These are phyloP conservation scores for Mycogone perniciosa DNA, from an alignment of 2,329 filamentous ascomycete species.

Conservation along the genomic window DNA sequence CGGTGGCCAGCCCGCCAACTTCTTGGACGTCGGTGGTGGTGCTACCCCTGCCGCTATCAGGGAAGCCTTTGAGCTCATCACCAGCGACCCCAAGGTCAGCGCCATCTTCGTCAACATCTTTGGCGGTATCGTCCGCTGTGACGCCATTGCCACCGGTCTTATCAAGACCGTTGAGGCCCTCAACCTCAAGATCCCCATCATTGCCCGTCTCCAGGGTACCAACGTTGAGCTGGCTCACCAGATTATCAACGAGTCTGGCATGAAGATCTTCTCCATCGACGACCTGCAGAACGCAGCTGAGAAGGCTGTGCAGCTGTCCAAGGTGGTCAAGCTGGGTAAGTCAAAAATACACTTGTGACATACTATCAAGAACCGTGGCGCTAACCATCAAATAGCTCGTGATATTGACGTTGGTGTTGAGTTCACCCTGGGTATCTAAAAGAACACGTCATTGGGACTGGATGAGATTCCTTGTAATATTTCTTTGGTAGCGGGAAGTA, in stretches of 20 bases:
- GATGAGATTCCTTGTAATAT: constrained; percentile 23
- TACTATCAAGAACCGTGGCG: background rate
- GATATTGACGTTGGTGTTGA: constrained; percentile 97
- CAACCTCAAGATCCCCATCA: constrained; percentile 94
- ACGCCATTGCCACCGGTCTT: constrained; percentile 92
- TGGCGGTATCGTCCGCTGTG: constrained; percentile 95
- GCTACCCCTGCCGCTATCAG: constrained; percentile 95
- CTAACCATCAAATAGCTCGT: constrained; percentile 52
- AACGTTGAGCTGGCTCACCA: constrained; percentile 95
- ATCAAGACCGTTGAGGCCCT: constrained; percentile 92
- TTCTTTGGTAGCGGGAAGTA: constrained; percentile 17
- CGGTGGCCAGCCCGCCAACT: constrained; percentile 92
- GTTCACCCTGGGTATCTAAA: constrained; percentile 89
- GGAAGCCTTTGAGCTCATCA: constrained; percentile 97
- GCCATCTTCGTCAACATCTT: constrained; percentile 99
- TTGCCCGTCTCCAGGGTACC: constrained; percentile 94
- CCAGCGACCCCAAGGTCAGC: constrained; percentile 93
- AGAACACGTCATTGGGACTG: constrained; percentile 8
- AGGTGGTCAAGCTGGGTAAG: constrained; percentile 96
- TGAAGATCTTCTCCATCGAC: constrained; percentile 99
- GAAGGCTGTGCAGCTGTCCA: constrained; percentile 97
- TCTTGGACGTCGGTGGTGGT: constrained; percentile 96
- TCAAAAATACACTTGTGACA: constrained; percentile 18
- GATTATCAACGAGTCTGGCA: constrained; percentile 89
- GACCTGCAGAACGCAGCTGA: constrained; percentile 95